phyloP scores from a whole-genome alignment of 192 early-diverging fungal species.

The Coemansia sp. region DNA sequence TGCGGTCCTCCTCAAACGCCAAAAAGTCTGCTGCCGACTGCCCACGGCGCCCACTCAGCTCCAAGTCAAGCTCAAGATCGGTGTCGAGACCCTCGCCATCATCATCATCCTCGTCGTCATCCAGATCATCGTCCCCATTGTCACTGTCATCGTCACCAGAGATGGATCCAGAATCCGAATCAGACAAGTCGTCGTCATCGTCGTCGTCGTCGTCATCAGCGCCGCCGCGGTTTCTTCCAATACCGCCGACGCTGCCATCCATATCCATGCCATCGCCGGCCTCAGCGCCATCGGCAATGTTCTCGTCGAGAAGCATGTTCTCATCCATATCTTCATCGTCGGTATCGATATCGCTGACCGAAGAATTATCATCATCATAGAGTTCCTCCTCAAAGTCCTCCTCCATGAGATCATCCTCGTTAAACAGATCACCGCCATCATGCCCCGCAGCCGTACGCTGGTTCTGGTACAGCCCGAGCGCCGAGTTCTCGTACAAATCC shows the following conservation, averaged over 20 bases:
- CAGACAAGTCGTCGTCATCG: slow-evolving; percentile 59
- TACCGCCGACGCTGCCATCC: slow-evolving; percentile 53
- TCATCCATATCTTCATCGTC: slow-evolving; percentile 71
- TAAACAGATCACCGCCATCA: slow-evolving; percentile 22
- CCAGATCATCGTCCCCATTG: slow-evolving; percentile 49
- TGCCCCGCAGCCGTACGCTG: slow-evolving; percentile 42
- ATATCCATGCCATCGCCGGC: slow-evolving; percentile 64
- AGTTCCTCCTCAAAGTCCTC: slow-evolving; percentile 57
- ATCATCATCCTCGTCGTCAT: slow-evolving; percentile 42
- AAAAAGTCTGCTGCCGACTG: slow-evolving; percentile 6
- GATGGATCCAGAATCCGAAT: slow-evolving; percentile 60
- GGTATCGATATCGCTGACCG: slow-evolving; percentile 67
- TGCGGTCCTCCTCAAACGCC: slow-evolving; percentile 52
- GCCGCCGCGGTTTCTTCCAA: slow-evolving; percentile 35
- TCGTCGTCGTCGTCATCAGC: slow-evolving; percentile 40
- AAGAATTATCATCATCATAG: slow-evolving; percentile 61
- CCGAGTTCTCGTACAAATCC: slow-evolving; percentile 56
- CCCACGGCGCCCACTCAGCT: background rate
- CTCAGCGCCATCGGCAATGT: slow-evolving; percentile 68
- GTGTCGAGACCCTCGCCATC: slow-evolving; percentile 20
- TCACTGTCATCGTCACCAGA: slow-evolving; percentile 42
- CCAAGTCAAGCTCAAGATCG: background rate
- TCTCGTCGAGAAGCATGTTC: slow-evolving; percentile 37
- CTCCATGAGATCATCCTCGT: slow-evolving; percentile 46
- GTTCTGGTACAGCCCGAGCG: slow-evolving; percentile 56